Conservation (phyloP, 176 grass and related monocot species). For the Triticum timopheevii region DNA sequence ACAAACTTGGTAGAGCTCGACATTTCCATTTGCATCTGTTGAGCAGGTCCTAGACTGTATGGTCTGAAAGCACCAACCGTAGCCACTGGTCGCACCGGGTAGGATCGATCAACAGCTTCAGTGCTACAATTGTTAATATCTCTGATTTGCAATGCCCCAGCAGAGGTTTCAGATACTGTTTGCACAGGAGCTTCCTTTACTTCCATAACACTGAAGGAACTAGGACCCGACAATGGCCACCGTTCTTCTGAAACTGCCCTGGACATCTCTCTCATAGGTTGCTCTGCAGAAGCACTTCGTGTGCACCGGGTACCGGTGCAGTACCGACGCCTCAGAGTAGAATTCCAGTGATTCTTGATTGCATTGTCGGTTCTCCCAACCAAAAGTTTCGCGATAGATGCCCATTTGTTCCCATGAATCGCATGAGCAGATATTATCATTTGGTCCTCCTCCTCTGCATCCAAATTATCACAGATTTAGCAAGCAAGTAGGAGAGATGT, state of each 20-base stretch:
- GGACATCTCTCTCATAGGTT: constrained; percentile 32
- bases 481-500: neutral
- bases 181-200: constrained; percentile 36
- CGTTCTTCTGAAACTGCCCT: constrained; percentile 53
- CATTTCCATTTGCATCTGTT: constrained; percentile 30
- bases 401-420: constrained; percentile 95
- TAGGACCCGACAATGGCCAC: constrained; percentile 34
- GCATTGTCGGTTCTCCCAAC: constrained; percentile 91
- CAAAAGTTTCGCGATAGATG: constrained; percentile 85
- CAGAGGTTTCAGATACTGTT: constrained; percentile 37
- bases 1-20: constrained; percentile 28
- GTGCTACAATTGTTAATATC: constrained; percentile 27
- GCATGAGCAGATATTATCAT: constrained; percentile 84
- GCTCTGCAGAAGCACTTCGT: constrained; percentile 33
- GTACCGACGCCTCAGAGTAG: constrained; percentile 70
- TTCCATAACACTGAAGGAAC: constrained; percentile 44
- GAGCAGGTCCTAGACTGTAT: constrained; percentile 35
- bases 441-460: constrained; percentile 85
- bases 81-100: constrained; percentile 67
- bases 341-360: constrained; percentile 99
- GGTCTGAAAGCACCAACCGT: constrained; percentile 81
- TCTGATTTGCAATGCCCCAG: constrained; percentile 1
- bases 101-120: constrained; percentile 58
- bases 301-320: constrained; percentile 44
- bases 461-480: constrained; percentile 32